A percentile compares a stretch with the other conserved stretches of the same genome.
These are phyloP conservation scores for Podospora anserina DNA, from an alignment of 495 filamentous ascomycete species.

Conservation along the genomic window DNA sequence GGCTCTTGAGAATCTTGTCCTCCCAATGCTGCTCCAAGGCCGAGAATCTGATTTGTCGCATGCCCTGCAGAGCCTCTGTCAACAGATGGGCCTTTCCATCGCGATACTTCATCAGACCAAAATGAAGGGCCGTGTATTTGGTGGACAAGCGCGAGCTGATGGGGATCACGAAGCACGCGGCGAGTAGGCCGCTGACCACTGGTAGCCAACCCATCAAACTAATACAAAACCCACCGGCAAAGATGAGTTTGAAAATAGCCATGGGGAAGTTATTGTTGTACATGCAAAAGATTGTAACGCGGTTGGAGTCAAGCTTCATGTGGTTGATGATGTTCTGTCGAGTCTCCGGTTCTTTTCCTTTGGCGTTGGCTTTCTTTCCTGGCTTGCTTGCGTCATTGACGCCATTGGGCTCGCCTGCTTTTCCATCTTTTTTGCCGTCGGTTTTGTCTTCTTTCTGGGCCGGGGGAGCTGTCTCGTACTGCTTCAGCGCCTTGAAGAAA, in stretches of 20 bases:
- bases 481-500: constrained; percentile 64
- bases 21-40: constrained; percentile 68
- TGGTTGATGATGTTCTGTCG: constrained; percentile 31
- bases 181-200: constrained; percentile 56
- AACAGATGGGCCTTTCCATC: constrained; percentile 66
- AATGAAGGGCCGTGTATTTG: constrained; percentile 55
- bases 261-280: constrained; percentile 57
- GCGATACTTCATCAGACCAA: constrained; percentile 63
- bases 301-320: constrained; percentile 46
- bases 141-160: constrained; percentile 57
- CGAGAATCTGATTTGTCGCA: constrained; percentile 74
- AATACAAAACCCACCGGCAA: constrained; percentile 57
- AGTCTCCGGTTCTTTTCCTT: constrained; percentile 18
- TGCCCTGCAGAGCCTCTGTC: constrained; percentile 68
- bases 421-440: neutral
- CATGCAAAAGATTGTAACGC: constrained; percentile 60
- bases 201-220: constrained; percentile 63
- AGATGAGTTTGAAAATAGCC: constrained; percentile 48
- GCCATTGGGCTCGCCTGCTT: constrained; percentile 9
- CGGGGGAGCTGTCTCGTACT: constrained; percentile 62
- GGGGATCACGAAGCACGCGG: constrained; percentile 54
- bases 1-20: constrained; percentile 54
- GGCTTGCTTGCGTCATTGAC: neutral
- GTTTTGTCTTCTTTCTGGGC: constrained; percentile 38
- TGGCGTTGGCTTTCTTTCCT: neutral